Conservation (phyloP, 2,329 filamentous ascomycete species). For the Penicillium sp. region DNA sequence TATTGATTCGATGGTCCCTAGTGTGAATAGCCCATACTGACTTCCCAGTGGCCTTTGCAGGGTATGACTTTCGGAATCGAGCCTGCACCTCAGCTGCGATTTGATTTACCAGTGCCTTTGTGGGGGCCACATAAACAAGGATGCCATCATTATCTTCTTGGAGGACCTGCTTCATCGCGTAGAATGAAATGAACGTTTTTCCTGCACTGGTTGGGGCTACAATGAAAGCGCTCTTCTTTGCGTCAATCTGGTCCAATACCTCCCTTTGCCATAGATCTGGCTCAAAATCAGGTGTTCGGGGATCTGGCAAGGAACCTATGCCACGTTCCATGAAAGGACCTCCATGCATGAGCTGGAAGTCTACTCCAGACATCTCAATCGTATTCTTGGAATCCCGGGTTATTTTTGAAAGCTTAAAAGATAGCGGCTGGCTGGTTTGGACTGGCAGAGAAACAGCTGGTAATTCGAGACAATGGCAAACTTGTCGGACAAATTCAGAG, state of each 20-base stretch:
- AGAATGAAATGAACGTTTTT: conserved; percentile 81
- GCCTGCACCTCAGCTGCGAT: conserved; percentile 78
- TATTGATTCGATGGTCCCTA: conserved; percentile 73
- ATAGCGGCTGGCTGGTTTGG: conserved; percentile 7
- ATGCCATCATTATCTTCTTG: conserved; percentile 67
- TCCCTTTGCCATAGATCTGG: conserved; percentile 76
- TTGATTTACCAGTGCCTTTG: conserved; percentile 80
- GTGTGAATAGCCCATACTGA: conserved; percentile 80
- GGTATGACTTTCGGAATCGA: conserved; percentile 67
- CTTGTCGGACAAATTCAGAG: conserved; percentile 31
- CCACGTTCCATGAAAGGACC: conserved; percentile 75
- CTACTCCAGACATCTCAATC: conserved; percentile 45
- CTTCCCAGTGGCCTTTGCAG: conserved; percentile 53
- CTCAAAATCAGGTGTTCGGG: conserved; percentile 65
- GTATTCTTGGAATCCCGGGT: conserved; percentile 24
- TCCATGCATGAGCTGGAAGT: conserved; percentile 68
- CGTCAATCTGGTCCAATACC: conserved; percentile 72
- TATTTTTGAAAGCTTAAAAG: conserved; percentile 25
- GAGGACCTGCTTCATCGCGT: conserved; percentile 76
- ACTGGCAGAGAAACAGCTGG: conserved; percentile 19
- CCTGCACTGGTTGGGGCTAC: conserved; percentile 77
- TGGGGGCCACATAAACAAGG: conserved; percentile 76
- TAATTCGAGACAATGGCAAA: conserved; percentile 34
- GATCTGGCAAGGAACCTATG: conserved; percentile 67
- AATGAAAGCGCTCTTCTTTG: conserved; percentile 68